Evolutionary conservation across 176 grass and related monocot genomes (phyloP).

Genomic region (Canna indica): DNA sequence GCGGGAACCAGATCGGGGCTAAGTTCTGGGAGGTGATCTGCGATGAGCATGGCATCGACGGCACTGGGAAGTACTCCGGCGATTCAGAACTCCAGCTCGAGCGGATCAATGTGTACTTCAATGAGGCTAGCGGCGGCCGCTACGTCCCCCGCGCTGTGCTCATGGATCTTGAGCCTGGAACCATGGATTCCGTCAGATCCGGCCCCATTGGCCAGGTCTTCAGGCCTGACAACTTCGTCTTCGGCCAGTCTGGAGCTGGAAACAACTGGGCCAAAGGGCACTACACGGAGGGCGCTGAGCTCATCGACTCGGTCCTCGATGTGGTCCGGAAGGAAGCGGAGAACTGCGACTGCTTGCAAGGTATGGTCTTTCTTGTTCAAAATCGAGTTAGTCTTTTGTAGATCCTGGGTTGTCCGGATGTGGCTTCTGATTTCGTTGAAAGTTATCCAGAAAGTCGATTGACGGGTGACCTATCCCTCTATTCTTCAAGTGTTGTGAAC

Average conservation of each 20-base stretch:
- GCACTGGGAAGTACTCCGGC: conserved; percentile 58
- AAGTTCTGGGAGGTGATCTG: conserved; percentile 99
- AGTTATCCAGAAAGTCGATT: neutral
- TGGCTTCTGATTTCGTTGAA: neutral
- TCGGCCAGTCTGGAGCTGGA: conserved; percentile 15
- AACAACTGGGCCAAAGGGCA: conserved; percentile 23
- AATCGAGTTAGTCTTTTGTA: neutral
- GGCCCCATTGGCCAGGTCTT: conserved; percentile 11
- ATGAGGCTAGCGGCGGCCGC: conserved; percentile 11
- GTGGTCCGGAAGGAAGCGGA: conserved; percentile 18
- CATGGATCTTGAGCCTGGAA: conserved; percentile 18
- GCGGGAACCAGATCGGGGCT: conserved; percentile 98
- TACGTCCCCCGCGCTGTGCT: conserved; percentile 14
- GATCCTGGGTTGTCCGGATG: neutral
- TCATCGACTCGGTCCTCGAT: conserved; percentile 17
- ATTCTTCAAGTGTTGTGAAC: neutral
- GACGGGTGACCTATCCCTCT: neutral
- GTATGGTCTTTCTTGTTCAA: neutral
- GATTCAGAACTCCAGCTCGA: conserved; percentile 35
- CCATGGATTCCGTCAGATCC: conserved; percentile 19
- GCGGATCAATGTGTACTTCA: conserved; percentile 14
- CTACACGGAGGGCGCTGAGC: conserved; percentile 17
- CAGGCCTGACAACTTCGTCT: conserved; percentile 20
- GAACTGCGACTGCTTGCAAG: conserved; percentile 22
- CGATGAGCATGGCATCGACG: conserved; percentile 91